Base-by-base conservation (phyloP, 2,329 filamentous ascomycete species). In the Fusarium hostae region DNA sequence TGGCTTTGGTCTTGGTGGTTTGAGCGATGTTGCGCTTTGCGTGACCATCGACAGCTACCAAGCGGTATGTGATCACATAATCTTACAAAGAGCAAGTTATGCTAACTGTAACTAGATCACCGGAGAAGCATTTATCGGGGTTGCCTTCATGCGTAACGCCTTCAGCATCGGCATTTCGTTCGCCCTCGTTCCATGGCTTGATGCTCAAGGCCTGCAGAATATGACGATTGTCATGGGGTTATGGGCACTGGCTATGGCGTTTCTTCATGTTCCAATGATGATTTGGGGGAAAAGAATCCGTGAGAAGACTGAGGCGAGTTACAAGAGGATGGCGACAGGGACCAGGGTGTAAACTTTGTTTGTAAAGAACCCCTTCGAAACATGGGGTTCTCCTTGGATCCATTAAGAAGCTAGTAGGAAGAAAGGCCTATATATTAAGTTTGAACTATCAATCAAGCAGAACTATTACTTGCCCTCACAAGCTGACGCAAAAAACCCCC, bases 31-130 rank as follows among this genome's bases (percentile, higher is more conserved):
- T 5, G 62, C 71, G 12, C 74, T 81, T 41, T 81, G 78, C 3
- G 52, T 81, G 20, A 68, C 80, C 2, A 78, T 81, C 24, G 80
- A 81, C 24, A 76, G 78, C 26, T 82, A 81, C 6, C 56, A 64
- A 20, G 50, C 59, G 9, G 66, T 71, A 35, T 45, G 68, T 62
- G 16, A 7, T 6, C 8, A 1, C n/a, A 10, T 1, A 13, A 9
- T 16, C 6, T 5, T 3, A 5, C 7, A 2, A 20, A 5, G 4
- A 9, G 24, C 16, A 1, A 20, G 10, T 9, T 4, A 11, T 9
- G 28, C 35, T 63, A 20, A 59, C 16, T 4, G 10, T 1, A 6
- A 5, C 2, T 15, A 66, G 68, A 52, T 71, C 15, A 69, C 68
- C 1, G 66, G 61, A 4, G 66, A 71, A 34, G 66, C 60, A 9